phyloP scores from a whole-genome alignment of 2,329 filamentous ascomycete genomes.

The Nemania serpens region DNA sequence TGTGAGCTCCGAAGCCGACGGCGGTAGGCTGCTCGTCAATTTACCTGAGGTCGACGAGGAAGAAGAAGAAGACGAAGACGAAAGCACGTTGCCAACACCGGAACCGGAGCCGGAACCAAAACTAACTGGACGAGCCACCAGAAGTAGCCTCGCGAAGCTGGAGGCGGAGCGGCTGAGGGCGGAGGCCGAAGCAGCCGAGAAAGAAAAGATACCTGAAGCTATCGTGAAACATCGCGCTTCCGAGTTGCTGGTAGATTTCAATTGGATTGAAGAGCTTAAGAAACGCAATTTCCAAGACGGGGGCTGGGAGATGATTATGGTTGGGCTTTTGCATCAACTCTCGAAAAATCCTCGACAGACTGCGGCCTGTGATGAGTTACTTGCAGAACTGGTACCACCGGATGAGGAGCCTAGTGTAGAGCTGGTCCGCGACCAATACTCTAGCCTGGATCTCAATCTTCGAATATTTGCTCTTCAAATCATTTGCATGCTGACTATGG shows the following conservation, averaged over 20 bases:
- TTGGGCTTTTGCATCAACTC: conserved; percentile 83
- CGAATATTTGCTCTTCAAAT: conserved; percentile 82
- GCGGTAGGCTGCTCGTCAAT: conserved; percentile 77
- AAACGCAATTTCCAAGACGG: conserved; percentile 85
- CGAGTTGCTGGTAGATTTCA: conserved; percentile 73
- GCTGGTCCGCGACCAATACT: conserved; percentile 74
- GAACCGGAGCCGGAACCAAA: conserved; percentile 74
- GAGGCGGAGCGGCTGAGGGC: conserved; percentile 72
- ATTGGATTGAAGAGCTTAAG: conserved; percentile 84
- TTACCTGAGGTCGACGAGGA: conserved; percentile 76
- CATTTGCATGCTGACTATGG: conserved; percentile 81
- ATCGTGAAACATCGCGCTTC: conserved; percentile 68
- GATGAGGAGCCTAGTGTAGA: conserved; percentile 75
- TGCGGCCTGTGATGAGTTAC: conserved; percentile 75
- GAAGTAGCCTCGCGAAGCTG: conserved; percentile 82
- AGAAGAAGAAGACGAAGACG: conserved; percentile 65
- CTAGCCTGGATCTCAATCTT: conserved; percentile 78
- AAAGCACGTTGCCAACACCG: conserved; percentile 58
- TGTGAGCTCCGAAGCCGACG: conserved; percentile 74
- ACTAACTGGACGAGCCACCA: conserved; percentile 71
- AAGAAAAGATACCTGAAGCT: conserved; percentile 52
- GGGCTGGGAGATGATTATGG: conserved; percentile 88
- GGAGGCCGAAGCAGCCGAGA: conserved; percentile 60
- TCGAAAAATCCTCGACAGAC: conserved; percentile 75
- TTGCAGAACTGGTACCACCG: conserved; percentile 80